Base-by-base conservation (phyloP, 108 stramenopile species). In the Skeletonema menzelii region DNA sequence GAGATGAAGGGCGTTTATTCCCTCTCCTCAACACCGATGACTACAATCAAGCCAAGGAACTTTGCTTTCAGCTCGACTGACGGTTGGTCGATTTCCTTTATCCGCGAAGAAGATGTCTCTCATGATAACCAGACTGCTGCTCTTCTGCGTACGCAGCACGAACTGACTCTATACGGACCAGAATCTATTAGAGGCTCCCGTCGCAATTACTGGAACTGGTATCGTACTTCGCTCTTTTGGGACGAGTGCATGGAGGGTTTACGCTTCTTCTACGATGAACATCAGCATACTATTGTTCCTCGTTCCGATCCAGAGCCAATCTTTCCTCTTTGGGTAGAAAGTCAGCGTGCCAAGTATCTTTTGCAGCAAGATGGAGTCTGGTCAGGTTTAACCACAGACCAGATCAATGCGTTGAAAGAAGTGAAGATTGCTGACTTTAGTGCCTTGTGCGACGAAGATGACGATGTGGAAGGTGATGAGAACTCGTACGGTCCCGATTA, bases 181-280 rank as follows among this genome's bases (percentile, higher is more conserved):
- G 1, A 22, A 26, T 70, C 76, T 8, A 47, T 30, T 34, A 63
- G 69, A 11, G 22, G 49, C 24, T 20, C 49, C 8, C 49, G 22
- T 22, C 49, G 20, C 22, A 53, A 22, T 4, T 53, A 53, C 7
- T 53, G 49, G 49, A 53, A 53, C 22, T 53, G 49, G 49, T 32
- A 69, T 40, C 47, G 62, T 20, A 58, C 64, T 42, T 68, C 70
- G 20, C 60, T 72, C 0, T 79, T 79, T 63, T 79, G 78, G 78
- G 70, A 79, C 59, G 78, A 79, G 59, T 68, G 71, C 31, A 40
- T 79, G 27, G 78, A 79, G 58, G 78, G 67, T 37, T 60, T 79
- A 26, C 65, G 78, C 19, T 79, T 79, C 47, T 79, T 72, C 56
- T 58, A 59, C 24, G 78, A 71, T 26, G 78, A 79, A 28, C 59